Conservation (phyloP, 495 filamentous ascomycete genomes). For the Pyrenula massariospora region DNA sequence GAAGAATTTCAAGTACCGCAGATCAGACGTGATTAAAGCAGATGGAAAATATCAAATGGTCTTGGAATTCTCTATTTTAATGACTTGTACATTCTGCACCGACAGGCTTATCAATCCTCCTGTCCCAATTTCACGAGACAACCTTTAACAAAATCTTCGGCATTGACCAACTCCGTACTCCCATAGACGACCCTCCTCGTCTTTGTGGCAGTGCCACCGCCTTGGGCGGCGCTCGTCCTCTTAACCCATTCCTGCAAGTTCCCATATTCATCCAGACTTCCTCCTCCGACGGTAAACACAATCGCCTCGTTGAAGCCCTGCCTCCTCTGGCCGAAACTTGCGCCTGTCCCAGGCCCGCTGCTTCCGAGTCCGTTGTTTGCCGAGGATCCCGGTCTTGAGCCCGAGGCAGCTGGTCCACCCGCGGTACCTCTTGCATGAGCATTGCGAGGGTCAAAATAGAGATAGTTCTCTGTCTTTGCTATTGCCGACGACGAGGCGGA, state of each 20-base stretch:
- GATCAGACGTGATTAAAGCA: too few relatives aligned
- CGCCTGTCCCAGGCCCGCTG: constrained; percentile 48
- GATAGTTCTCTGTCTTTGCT: constrained; percentile 91
- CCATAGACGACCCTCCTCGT: constrained; percentile 85
- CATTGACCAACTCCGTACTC: constrained; percentile 87
- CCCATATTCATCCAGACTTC: constrained; percentile 98
- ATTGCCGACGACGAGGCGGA: constrained; percentile 83
- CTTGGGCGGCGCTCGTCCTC: constrained; percentile 48
- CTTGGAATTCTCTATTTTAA: too few relatives aligned
- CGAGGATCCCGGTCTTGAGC: constrained; percentile 6
- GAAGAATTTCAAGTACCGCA: too few relatives aligned
- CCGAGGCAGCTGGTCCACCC: constrained; percentile 52
- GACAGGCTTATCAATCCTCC: too few relatives aligned
- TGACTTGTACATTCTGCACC: too few relatives aligned
- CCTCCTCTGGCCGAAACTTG: constrained; percentile 84
- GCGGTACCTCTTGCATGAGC: constrained; percentile 91
- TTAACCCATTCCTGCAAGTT: constrained; percentile 95
- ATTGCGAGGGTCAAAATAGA: constrained; percentile 95
- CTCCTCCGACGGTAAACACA: constrained; percentile 93
- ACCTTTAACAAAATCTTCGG: constrained; percentile 70
- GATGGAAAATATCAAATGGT: too few relatives aligned
- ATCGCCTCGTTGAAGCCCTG: constrained; percentile 94
- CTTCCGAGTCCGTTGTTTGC: constrained; percentile 41
- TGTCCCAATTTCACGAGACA: constrained; percentile 71
- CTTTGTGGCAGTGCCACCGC: constrained; percentile 27